phyloP scores from a whole-genome alignment of 805 yeast genomes.

The Ogataea parapolymorpha region DNA sequence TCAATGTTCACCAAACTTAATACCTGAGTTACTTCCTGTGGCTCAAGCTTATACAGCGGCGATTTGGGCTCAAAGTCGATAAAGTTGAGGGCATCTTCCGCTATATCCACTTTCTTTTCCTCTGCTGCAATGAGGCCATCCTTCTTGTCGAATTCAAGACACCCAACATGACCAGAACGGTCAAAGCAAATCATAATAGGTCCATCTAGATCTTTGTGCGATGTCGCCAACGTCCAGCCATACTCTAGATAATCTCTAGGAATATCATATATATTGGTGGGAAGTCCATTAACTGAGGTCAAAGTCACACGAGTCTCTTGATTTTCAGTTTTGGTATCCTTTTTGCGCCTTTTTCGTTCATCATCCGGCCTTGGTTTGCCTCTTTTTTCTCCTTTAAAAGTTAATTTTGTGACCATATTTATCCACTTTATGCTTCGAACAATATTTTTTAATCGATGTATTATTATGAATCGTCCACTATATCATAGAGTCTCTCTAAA shows the following conservation, averaged over 20 bases:
- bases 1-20: conserved; percentile 26
- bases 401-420: conserved; percentile 32
- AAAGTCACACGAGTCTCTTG: not conserved
- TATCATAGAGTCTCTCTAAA: conserved; percentile 53
- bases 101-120: conserved; percentile 11
- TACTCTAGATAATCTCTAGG: conserved; percentile 17
- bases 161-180: not conserved
- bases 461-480: conserved; percentile 30
- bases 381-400: conserved; percentile 31
- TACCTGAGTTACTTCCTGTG: conserved; percentile 26
- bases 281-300: conserved; percentile 25
- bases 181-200: conserved; percentile 21
- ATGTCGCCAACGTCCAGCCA: conserved; percentile 15
- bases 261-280: conserved; percentile 16
- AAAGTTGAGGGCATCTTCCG: conserved; percentile 21
- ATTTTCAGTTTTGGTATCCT: not conserved
- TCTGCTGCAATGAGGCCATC: not conserved
- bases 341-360: not conserved
- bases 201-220: conserved; percentile 21
- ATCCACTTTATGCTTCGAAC: not conserved
- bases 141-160: too few relatives aligned
- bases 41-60: conserved; percentile 23
- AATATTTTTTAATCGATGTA: conserved; percentile 1
- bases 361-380: conserved; percentile 4
- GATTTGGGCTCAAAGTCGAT: conserved; percentile 12